Evolutionary conservation across 2,329 filamentous ascomycete genomes (phyloP), one percentile per base, ranked within the genome.

Genomic region (Fusarium poae): DNA sequence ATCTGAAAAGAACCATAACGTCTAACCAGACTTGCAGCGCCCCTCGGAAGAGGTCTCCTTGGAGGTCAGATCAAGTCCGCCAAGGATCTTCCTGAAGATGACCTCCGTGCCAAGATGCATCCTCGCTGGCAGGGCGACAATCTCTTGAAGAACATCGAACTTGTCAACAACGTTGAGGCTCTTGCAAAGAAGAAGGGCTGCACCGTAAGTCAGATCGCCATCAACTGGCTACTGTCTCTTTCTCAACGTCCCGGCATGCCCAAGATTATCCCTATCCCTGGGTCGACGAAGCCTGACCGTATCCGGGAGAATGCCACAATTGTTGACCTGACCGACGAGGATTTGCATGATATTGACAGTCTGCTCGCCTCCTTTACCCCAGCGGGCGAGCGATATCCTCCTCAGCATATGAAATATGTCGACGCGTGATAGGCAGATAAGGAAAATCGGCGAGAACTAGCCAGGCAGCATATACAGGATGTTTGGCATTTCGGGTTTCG

Each of bases 221-320:
- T 93, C 55, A 85, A 83, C 51, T 94, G 91, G 90, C 78, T 88
- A 4, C 71, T 82, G 44, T 78, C 82, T 2, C 79, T 88, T 40
- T 84, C 82, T 42, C 79, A 78, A 52, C 81, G 80, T 35, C 81
- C 84, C 8, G 87, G 85, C 39, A 83, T 86, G 82, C 86, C 85
- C 23, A 77, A 73, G 18, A 85, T 91, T 64, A 85, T 92, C 51
- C 89, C 89, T 8, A 91, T 92, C 63, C 90, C 90, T 0, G 90
- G 90, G 4, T 86, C 89, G 11, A 87, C 86, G 1, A 87, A 82
- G 6, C 80, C 79, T 12, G 82, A 79, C 37, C 82, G 89, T 23
- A 82, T 91, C 13, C 72, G 80, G n/a, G 89, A 92, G 81, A 92
- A 92, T 70, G 78, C 82, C 32, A 83, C 81, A 62, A 67, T 80